Percentiles rank a stretch among this genome's conserved stretches.
Evolutionary conservation across 2,329 filamentous ascomycete species (phyloP).

Genomic region (Scorias spongiosa): DNA sequence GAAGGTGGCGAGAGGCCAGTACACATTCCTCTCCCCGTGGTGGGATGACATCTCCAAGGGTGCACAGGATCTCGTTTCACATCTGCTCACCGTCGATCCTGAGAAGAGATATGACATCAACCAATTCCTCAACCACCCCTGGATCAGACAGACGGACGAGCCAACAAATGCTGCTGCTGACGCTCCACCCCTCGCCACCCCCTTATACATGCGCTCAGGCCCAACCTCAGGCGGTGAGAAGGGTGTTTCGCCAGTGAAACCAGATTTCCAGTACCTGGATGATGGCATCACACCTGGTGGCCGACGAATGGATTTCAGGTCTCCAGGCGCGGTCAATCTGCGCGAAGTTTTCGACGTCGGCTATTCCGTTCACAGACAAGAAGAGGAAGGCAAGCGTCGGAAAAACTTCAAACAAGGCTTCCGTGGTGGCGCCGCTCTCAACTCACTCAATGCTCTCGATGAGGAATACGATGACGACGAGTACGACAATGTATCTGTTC

Average conservation of each 20-base stretch:
- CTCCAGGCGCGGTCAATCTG: constrained; percentile 83
- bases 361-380: constrained; percentile 93
- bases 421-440: constrained; percentile 46
- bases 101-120: constrained; percentile 88
- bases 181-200: constrained; percentile 57
- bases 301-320: constrained; percentile 79
- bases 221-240: constrained; percentile 12
- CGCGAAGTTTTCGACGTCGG: constrained; percentile 95
- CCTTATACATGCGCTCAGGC: constrained; percentile 44
- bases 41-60: constrained; percentile 97
- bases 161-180: constrained; percentile 51
- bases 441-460: constrained; percentile 48
- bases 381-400: constrained; percentile 84
- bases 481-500: constrained; percentile 42
- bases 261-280: constrained; percentile 37
- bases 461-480: constrained; percentile 49
- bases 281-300: constrained; percentile 36
- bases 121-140: constrained; percentile 87
- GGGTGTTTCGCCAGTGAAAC: constrained; percentile 28
- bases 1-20: constrained; percentile 92
- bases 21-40: constrained; percentile 95
- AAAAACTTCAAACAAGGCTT: constrained; percentile 67
- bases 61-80: constrained; percentile 84
- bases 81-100: constrained; percentile 85
- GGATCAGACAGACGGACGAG: constrained; percentile 63